Conservation (phyloP, 495 filamentous ascomycete genomes). For the Podospora comata region DNA sequence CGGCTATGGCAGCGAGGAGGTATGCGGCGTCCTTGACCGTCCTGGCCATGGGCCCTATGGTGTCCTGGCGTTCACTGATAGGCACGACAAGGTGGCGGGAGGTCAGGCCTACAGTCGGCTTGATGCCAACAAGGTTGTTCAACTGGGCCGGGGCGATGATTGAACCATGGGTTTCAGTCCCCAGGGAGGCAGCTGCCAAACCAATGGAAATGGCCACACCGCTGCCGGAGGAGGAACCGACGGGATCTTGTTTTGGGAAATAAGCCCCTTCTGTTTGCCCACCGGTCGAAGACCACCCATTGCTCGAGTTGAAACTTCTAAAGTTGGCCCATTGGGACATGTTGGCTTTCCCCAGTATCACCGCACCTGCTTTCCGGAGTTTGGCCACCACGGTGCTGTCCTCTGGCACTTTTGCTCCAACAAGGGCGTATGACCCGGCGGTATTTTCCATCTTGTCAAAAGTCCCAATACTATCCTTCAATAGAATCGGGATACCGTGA, state of each 20-base stretch:
- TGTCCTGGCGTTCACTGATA: conserved; percentile 60
- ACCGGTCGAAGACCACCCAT: conserved; percentile 46
- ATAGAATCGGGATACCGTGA: conserved; percentile 65
- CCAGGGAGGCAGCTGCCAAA: conserved; percentile 34
- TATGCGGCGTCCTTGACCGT: conserved; percentile 64
- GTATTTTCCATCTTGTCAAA: conserved; percentile 61
- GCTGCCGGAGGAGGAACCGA: conserved; percentile 32
- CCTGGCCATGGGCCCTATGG: conserved; percentile 59
- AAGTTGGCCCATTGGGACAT: conserved; percentile 45
- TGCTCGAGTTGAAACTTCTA: conserved; percentile 35
- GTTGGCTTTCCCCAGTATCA: conserved; percentile 51
- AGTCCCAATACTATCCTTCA: conserved; percentile 72
- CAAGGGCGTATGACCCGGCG: conserved; percentile 57
- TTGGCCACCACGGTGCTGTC: conserved; percentile 48
- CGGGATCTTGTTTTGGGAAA: conserved; percentile 37
- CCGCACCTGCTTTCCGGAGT: conserved; percentile 47
- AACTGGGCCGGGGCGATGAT: conserved; percentile 39
- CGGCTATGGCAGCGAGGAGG: conserved; percentile 61
- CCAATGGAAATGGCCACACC: conserved; percentile 34
- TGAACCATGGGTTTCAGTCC: conserved; percentile 38
- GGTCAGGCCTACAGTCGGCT: conserved; percentile 66
- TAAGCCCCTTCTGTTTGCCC: conserved; percentile 47
- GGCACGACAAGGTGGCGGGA: conserved; percentile 61
- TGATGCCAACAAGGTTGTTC: conserved; percentile 55
- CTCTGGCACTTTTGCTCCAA: conserved; percentile 45